phyloP scores from a whole-genome alignment of 2,329 filamentous ascomycete genomes.

The Aureobasidium pullulans region DNA sequence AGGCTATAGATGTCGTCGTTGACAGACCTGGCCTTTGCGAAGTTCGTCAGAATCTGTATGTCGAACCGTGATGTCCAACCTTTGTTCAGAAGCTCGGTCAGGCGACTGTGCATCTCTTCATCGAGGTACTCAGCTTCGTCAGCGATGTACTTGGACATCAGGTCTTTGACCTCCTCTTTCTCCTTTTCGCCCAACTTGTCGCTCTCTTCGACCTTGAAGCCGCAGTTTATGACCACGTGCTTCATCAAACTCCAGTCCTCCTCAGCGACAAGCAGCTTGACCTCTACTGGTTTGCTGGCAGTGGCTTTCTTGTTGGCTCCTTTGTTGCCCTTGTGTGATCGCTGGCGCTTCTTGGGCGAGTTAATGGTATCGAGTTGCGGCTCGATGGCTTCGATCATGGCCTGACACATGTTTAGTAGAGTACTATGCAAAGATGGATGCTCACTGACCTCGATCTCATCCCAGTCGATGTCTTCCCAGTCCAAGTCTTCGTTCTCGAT shows the following conservation, averaged over 20 bases:
- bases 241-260: neutral
- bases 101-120: neutral
- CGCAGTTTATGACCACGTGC: neutral
- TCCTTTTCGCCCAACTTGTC: neutral
- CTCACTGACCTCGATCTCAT: neutral
- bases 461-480: neutral
- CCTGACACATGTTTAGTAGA: neutral
- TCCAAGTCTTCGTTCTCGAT: neutral
- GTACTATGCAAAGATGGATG: neutral
- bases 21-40: neutral
- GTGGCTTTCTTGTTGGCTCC: no score
- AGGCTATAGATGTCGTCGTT: neutral
- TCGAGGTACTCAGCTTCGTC: neutral
- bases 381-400: neutral
- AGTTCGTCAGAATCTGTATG: neutral
- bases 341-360: neutral
- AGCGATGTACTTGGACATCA: neutral
- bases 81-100: neutral
- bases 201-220: neutral
- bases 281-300: neutral
- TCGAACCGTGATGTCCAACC: neutral
- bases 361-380: neutral
- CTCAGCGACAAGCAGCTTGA: neutral
- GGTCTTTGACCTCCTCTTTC: neutral
- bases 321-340: neutral